These are phyloP conservation scores for Zygosaccharomyces sapae DNA, from an alignment of 1,139 yeast species.

Conservation along the genomic window DNA sequence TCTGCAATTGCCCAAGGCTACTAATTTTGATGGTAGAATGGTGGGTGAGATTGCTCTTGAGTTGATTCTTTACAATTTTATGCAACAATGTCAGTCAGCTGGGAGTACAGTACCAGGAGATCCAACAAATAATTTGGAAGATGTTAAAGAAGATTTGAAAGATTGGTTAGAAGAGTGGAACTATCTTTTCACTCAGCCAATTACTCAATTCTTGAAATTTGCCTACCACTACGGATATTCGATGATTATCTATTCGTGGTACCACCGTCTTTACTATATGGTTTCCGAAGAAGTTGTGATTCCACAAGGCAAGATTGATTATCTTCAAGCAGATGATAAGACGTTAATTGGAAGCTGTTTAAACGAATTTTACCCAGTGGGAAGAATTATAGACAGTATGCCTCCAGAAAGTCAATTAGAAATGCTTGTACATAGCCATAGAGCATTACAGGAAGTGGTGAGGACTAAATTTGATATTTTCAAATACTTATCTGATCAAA, in stretches of 20 bases:
- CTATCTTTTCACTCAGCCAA: constrained; percentile 65
- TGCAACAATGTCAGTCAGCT: constrained; percentile 41
- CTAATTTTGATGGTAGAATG: constrained; percentile 81
- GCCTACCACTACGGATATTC: constrained; percentile 64
- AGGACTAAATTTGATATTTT: constrained; percentile 19
- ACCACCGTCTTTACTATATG: constrained; percentile 13
- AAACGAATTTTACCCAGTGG: constrained; percentile 17
- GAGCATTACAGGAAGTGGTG: constrained; percentile 16
- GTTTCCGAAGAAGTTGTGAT: neutral
- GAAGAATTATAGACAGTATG: constrained; percentile 14
- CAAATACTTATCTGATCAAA: constrained; percentile 22
- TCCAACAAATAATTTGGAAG: constrained; percentile 28
- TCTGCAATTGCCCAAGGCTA: constrained; percentile 58
- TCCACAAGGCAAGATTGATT: neutral
- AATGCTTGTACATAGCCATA: constrained; percentile 16
- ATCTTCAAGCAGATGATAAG: constrained; percentile 5
- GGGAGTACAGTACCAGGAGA: constrained; percentile 15
- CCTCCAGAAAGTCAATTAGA: constrained; percentile 15
- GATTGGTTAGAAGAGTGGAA: constrained; percentile 72
- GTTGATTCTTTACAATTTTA: constrained; percentile 56
- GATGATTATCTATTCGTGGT: constrained; percentile 41
- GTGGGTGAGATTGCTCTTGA: constrained; percentile 72
- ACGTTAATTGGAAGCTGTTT: constrained; percentile 12
- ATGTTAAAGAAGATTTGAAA: constrained; percentile 41
- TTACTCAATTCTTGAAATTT: constrained; percentile 71